A percentile compares a stretch with the other conserved stretches of the same genome.
phyloP scores from a whole-genome alignment of 495 filamentous ascomycete genomes.

The Hyaloscypha variabilis region DNA sequence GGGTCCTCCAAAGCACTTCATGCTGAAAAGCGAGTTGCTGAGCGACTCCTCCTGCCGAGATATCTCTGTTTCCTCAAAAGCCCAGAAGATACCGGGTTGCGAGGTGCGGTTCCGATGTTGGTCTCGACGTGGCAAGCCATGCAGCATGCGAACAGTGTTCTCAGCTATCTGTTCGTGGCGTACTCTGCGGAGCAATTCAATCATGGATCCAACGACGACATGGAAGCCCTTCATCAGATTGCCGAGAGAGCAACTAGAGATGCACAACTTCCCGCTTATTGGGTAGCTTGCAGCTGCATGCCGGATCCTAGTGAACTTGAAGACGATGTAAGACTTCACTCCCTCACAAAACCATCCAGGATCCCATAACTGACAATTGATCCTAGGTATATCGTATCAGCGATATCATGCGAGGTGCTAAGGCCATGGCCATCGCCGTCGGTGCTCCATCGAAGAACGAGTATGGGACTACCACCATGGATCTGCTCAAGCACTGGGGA shows the following conservation, averaged over 20 bases:
- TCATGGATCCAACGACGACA: background rate
- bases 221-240: slow-evolving; percentile 23
- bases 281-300: slow-evolving; percentile 36
- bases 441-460: background rate
- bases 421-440: slow-evolving; percentile 37
- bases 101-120: background rate
- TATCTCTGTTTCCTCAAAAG: slow-evolving; percentile 6
- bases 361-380: too few relatives aligned
- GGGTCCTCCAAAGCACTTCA: too few relatives aligned
- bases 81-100: background rate
- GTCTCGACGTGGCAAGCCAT: background rate
- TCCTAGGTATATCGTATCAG: slow-evolving; percentile 39
- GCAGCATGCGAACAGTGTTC: background rate
- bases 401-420: slow-evolving; percentile 42
- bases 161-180: slow-evolving; percentile 8
- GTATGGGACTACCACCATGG: background rate
- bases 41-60: background rate
- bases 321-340: slow-evolving; percentile 21
- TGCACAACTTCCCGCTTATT: slow-evolving; percentile 35
- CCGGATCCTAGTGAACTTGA: slow-evolving; percentile 9
- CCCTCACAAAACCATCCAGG: too few relatives aligned
- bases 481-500: slow-evolving; percentile 39
- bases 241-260: slow-evolving; percentile 32
- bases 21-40: too few relatives aligned
- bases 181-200: slow-evolving; percentile 15